phyloP scores from a whole-genome alignment of 2,329 filamentous ascomycete genomes.

The Emmonsiellopsis sp. region DNA sequence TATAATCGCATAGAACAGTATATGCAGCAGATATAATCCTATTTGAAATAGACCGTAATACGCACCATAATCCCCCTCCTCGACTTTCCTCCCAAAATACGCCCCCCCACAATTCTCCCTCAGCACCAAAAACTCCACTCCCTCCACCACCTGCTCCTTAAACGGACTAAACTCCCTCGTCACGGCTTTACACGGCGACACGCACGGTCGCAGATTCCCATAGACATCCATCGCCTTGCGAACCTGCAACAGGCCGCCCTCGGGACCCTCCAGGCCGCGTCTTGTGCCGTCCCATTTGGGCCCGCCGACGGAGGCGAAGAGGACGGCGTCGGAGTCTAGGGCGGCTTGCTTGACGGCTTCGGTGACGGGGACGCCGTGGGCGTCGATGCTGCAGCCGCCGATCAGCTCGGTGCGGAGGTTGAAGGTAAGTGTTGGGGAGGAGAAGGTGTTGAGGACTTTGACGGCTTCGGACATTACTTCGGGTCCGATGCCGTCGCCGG shows the following conservation, averaged over 20 bases:
- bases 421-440: constrained; percentile 62
- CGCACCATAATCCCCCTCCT: constrained; percentile 28
- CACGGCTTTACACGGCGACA: constrained; percentile 57
- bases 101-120: constrained; percentile 36
- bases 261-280: constrained; percentile 64
- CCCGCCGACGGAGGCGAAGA: constrained; percentile 82
- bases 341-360: constrained; percentile 69
- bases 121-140: constrained; percentile 66
- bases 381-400: constrained; percentile 79
- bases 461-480: constrained; percentile 49
- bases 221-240: constrained; percentile 83
- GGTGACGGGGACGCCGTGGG: constrained; percentile 64
- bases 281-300: constrained; percentile 74
- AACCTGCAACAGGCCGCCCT: constrained; percentile 75
- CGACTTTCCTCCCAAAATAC: constrained; percentile 33
- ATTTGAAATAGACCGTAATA: constrained; percentile 40
- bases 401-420: constrained; percentile 76
- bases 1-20: neutral
- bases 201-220: constrained; percentile 75
- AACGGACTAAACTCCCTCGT: constrained; percentile 74
- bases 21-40: neutral
- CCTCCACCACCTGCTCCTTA: constrained; percentile 69
- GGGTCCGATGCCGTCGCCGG: constrained; percentile 70
- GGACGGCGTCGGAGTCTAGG: constrained; percentile 71
- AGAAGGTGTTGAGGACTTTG: constrained; percentile 65